A percentile compares a stretch with the other conserved stretches of the same genome.
phyloP scores from a whole-genome alignment of 352 stramenopile species.

The Phytopythium montanum region DNA sequence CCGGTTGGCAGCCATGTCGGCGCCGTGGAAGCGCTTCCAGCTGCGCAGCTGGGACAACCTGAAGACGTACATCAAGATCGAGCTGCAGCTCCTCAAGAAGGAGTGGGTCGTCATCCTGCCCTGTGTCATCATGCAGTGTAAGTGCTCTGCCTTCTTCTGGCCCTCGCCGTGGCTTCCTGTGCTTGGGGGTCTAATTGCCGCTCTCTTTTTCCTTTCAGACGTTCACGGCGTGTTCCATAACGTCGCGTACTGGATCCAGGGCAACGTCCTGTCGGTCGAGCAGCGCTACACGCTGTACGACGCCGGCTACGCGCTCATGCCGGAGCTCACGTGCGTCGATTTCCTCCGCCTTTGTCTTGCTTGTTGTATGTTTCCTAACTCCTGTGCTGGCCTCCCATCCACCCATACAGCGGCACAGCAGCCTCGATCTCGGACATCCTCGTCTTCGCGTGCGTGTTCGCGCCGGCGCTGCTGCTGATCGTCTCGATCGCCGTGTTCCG shows the following conservation, averaged over 20 bases:
- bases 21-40: conserved; percentile 32
- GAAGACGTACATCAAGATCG: conserved; percentile 57
- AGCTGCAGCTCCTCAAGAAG: conserved; percentile 48
- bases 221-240: conserved; percentile 84
- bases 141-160: conserved; percentile 6
- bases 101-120: conserved; percentile 78
- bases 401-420: conserved; percentile 24
- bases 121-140: conserved; percentile 82
- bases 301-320: conserved; percentile 70
- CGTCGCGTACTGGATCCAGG: conserved; percentile 83
- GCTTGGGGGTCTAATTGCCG: too few species aligned
- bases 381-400: not conserved
- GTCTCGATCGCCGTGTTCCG: conserved; percentile 59
- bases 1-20: not conserved
- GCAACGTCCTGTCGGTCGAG: conserved; percentile 46
- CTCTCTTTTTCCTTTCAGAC: conserved; percentile 26
- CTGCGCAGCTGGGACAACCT: conserved; percentile 55
- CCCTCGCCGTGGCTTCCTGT: too few species aligned
- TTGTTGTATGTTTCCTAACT: not conserved
- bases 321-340: conserved; percentile 47
- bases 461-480: conserved; percentile 63
- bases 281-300: conserved; percentile 79
- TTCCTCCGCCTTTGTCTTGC: not conserved
- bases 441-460: conserved; percentile 74
- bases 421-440: conserved; percentile 66